A percentile compares a stretch with the other conserved stretches of the same genome.
These are phyloP conservation scores for Alternaria solani DNA, from an alignment of 2,329 filamentous ascomycete genomes.

Conservation along the genomic window DNA sequence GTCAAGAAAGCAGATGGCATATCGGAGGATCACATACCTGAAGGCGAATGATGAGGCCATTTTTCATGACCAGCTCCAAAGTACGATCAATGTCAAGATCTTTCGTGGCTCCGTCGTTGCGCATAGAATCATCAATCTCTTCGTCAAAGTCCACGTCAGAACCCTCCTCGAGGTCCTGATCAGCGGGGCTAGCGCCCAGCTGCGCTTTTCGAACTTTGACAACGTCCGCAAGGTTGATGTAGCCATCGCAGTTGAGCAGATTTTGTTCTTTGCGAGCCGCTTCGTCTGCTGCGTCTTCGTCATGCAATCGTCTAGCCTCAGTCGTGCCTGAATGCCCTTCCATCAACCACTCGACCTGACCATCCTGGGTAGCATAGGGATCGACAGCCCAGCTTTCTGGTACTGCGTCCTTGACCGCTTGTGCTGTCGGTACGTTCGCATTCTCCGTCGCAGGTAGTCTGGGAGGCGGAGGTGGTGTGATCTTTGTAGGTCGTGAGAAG, in stretches of 20 bases:
- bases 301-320: slow-evolving; percentile 59
- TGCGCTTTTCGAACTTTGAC: slow-evolving; percentile 64
- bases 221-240: slow-evolving; percentile 68
- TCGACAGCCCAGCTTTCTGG: slow-evolving; percentile 69
- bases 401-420: slow-evolving; percentile 64
- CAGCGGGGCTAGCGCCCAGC: slow-evolving; percentile 60
- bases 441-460: slow-evolving; percentile 56
- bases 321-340: slow-evolving; percentile 52
- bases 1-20: slow-evolving; percentile 13
- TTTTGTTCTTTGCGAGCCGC: slow-evolving; percentile 66
- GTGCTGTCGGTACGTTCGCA: slow-evolving; percentile 61
- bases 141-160: slow-evolving; percentile 65
- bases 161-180: slow-evolving; percentile 61
- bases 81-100: slow-evolving; percentile 65
- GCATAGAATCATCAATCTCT: slow-evolving; percentile 55
- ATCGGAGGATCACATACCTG: slow-evolving; percentile 52
- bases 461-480: slow-evolving; percentile 65
- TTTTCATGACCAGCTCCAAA: slow-evolving; percentile 69
- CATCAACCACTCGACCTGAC: slow-evolving; percentile 65
- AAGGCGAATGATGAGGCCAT: slow-evolving; percentile 68
- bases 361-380: slow-evolving; percentile 65
- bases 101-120: slow-evolving; percentile 62
- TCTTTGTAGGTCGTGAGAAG: slow-evolving; percentile 68
- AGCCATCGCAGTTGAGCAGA: slow-evolving; percentile 67
- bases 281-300: slow-evolving; percentile 68